Base-by-base conservation (phyloP, 805 yeast species). In the Candida krabiensis region DNA sequence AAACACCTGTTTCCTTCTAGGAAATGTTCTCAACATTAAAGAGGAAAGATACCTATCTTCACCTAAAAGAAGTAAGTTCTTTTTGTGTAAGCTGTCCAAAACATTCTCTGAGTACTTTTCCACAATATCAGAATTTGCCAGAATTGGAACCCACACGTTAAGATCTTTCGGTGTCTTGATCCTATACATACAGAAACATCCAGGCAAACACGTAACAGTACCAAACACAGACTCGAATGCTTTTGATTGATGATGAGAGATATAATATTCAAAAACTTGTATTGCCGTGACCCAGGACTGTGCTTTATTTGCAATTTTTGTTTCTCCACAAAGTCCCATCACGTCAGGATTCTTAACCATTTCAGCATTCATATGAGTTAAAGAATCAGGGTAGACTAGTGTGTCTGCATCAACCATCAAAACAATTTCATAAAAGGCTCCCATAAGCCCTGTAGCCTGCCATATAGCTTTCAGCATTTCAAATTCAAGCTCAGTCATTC, bases 351-450 rank as follows among this genome's bases (percentile, higher is more conserved):
- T 91, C 52, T 77, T 83, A 16, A 86, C 89, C 86, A 89, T 80
- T 53, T 85, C 86, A 1, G 95, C 96, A 46, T 76, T 71, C 96
- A 89, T 86, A 56, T 90, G 96, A 6, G 93, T 85, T 46, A 88
- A 56, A 4, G 91, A 81, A 60, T 90, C 96, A 0, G 95, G 95
- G 60, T 71, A 86, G 3, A 89, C 87, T 56, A 79, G 79, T 0
- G 96, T 88, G 65, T 89, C 97, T 4, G 97, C 97, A 66, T 89
- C 97, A 23, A 89, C 96, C 96, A 89, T 89, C 22, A 90, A 65
- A 28, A 86, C 81, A 26, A 83, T 68, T 58, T 89, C 96, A 61
- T 88, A 89, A 58, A 75, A 73, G 36, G 80, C 87, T 0, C 95
- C 80, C 79, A 88, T 83, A 29, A 89, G 66, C 1, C 96, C 96